Evolutionary conservation across 805 yeast species (phyloP).

Genomic region (Lipomyces starkeyi): DNA sequence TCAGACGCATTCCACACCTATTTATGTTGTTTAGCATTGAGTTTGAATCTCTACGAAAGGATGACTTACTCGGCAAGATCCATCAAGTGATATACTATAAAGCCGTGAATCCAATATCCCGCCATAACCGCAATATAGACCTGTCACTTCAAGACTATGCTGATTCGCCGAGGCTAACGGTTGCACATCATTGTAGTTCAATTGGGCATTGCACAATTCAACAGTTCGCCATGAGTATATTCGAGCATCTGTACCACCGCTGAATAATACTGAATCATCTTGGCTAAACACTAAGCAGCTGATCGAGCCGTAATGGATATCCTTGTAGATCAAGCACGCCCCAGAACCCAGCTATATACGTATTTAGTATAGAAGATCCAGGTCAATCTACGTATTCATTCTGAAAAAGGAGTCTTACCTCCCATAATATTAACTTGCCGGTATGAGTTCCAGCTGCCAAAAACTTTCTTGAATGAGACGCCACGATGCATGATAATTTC

Average conservation of each 20-base stretch:
- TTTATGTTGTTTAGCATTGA: slow-evolving; percentile 42
- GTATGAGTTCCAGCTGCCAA: slow-evolving; percentile 73
- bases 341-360: slow-evolving; percentile 63
- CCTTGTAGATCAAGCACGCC: slow-evolving; percentile 68
- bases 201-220: slow-evolving; percentile 58
- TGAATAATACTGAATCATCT: slow-evolving; percentile 69
- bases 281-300: slow-evolving; percentile 62
- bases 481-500: slow-evolving; percentile 62
- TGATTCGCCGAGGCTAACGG: slow-evolving; percentile 43
- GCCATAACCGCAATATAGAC: slow-evolving; percentile 58
- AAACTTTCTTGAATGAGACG: slow-evolving; percentile 51
- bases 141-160: slow-evolving; percentile 58
- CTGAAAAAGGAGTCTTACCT: slow-evolving; percentile 43
- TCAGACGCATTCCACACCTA: slow-evolving; percentile 66
- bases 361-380: background rate
- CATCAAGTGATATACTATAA: slow-evolving; percentile 73
- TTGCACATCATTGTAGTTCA: slow-evolving; percentile 42
- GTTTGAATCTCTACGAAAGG: slow-evolving; percentile 43
- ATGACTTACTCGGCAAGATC: slow-evolving; percentile 40
- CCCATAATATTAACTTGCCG: slow-evolving; percentile 90
- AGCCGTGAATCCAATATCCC: slow-evolving; percentile 63
- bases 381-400: background rate
- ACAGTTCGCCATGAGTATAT: slow-evolving; percentile 72
- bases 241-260: slow-evolving; percentile 85
- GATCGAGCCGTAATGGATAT: slow-evolving; percentile 83